Base-by-base conservation (phyloP, 2,329 filamentous ascomycete genomes). In the Amylocarpus encephaloides region DNA sequence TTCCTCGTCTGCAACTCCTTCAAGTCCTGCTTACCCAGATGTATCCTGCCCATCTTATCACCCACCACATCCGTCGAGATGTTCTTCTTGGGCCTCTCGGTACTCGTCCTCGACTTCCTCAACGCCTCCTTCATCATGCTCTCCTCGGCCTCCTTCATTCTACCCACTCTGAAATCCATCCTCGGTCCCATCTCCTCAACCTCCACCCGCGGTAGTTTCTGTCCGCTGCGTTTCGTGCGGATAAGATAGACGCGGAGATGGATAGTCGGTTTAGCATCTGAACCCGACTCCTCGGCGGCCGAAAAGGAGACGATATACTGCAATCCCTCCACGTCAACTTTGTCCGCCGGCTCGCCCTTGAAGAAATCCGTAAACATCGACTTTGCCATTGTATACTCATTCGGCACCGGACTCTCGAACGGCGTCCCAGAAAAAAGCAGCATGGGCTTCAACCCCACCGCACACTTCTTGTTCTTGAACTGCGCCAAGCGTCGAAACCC, bases 171-270 rank as follows among this genome's bases (percentile, higher is more conserved):
- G 69, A 96, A 91, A 72, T 96, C 90, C 72, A 97, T 89, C 57
- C 92, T 80, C 4, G 93, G 93, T 0, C 93, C 92, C 73, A 96
- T 94, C 73, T 96, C 91, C 69, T 95, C 90, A 50, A 97, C 78
- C 68, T 97, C 92, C 15, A 98, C 87, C 48, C 90, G 82, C 6
- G 93, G 93, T 40, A 97, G 74, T 64, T 85, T 88, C 69, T 93
- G 87, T 6, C 90, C 90, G 59, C 85, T 89, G 65, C 85, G 86
- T 77, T 88, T 88, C 43, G 93, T 97, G 63, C 78, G 77, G 61
- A 97, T 85, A 61, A 90, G 79, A 71, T 96, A 97, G 66, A 87
- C 84, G 53, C 93, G 82, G 62, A 96, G 66, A 67, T 80, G 78
- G 52, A 85, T 76, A 29, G 69, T 68, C 13, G 81, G 79, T 66